A percentile compares a stretch with the other conserved stretches of the same genome.
These are phyloP conservation scores for Starmerella apis DNA, from an alignment of 805 yeast species.

Conservation along the genomic window DNA sequence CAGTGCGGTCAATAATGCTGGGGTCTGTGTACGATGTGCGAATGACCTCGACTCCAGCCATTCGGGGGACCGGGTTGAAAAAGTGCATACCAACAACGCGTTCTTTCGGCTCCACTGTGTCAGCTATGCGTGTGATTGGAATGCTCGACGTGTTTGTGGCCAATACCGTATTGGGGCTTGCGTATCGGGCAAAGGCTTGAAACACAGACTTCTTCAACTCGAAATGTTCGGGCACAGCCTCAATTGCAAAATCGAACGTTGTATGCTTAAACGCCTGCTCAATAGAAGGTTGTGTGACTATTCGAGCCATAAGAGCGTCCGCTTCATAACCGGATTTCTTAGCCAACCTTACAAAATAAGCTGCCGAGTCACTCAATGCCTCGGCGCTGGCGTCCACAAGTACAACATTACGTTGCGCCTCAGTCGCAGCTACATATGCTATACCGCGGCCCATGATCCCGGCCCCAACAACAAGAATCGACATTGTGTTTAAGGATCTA, in stretches of 20 bases:
- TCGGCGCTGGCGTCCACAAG: slow-evolving; percentile 31
- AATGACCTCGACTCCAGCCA: slow-evolving; percentile 37
- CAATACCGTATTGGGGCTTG: slow-evolving; percentile 29
- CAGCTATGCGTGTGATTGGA: slow-evolving; percentile 36
- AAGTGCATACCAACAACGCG: slow-evolving; percentile 38
- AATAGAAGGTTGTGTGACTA: not conserved
- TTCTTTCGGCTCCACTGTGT: slow-evolving; percentile 35
- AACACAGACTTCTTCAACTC: slow-evolving; percentile 33
- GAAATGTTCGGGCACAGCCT: slow-evolving; percentile 37
- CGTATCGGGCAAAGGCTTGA: slow-evolving; percentile 24
- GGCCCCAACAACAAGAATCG: slow-evolving; percentile 30
- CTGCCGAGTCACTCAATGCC: slow-evolving; percentile 30
- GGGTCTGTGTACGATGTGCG: slow-evolving; percentile 34
- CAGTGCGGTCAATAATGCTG: slow-evolving; percentile 29
- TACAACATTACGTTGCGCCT: slow-evolving; percentile 32
- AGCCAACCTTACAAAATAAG: slow-evolving; percentile 32
- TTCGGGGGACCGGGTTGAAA: slow-evolving; percentile 40
- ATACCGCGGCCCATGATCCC: slow-evolving; percentile 40
- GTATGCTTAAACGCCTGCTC: slow-evolving; percentile 29
- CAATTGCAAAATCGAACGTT: slow-evolving; percentile 34
- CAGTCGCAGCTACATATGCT: slow-evolving; percentile 36
- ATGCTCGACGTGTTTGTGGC: slow-evolving; percentile 38
- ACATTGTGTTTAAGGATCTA: too few species aligned
- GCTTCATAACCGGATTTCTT: slow-evolving; percentile 31
- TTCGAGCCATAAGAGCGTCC: slow-evolving; percentile 22